Base-by-base conservation (phyloP, 2,329 filamentous ascomycete genomes). In the Trichoderma sp. region DNA sequence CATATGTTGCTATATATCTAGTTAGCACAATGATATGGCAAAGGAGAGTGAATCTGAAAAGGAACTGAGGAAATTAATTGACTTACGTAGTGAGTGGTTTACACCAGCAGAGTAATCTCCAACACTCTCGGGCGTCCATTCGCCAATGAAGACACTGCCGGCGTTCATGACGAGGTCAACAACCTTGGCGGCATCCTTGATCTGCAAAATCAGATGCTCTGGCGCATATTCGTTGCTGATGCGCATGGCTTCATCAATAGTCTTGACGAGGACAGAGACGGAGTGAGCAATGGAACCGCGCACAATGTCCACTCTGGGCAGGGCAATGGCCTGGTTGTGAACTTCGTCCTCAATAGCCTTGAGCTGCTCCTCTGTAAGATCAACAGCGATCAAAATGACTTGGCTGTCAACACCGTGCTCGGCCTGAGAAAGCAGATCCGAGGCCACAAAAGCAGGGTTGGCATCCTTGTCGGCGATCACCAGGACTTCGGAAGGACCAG, bases 31-130 rank as follows among this genome's bases (percentile, higher is more conserved):
- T 32, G 32, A 11, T 1, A 28, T n/a, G 15, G 30, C n/a, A 28
- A 28, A 23, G 28, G 17, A 13, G 71, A 30, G 53, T 15, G 32
- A 20, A 20, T 9, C 9, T n/a, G 8, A 47, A 20, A 20, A 43
- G 30, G 26, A n/a, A 36, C n/a, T 17, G 7, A 8, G 26, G 23
- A 20, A 53, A 17, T 23, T 1, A 1, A 23, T 23, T 23, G 47
- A 91, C 93, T 89, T 91, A 97, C 94, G 96, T 75, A 99, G 85
- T 72, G 93, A 97, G 85, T 99, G 96, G 82, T 99, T 99, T 55
- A 99, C 96, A 78, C 96, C 96, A 68, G 96, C 96, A 74, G 94
- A 97, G 84, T 99, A 99, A 81, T 99, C 96, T 59, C 96, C 96
- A 3, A 99, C 96, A 80, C 93, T 97, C 84, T 99, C 96, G 6